Evolutionary conservation across 208 protist genomes (phyloP), one percentile per base, ranked within the genome.

Genomic region (Strigomonas culicis): DNA sequence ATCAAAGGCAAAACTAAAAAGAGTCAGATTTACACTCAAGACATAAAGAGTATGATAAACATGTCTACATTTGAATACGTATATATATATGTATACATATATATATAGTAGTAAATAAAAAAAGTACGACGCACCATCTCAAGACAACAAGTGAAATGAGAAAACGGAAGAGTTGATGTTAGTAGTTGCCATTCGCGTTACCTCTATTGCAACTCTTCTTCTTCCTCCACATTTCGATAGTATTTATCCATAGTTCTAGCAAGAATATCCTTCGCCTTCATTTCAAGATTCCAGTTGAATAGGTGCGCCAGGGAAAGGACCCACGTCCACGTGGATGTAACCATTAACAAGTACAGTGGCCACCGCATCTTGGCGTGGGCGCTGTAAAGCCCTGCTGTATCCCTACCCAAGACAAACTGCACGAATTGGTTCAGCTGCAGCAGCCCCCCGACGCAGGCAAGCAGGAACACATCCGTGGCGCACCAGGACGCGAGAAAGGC

Each of bases 401-500:
- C 56, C 24, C 3, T 19, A 19, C 88, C 94, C 22, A 98, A 63
- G 21, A 98, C 72, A 63, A 97, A 98, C 11, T 83, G 68, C 1
- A 97, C 74, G 59, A 98, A 97, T 57, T 94, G 93, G 11, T 84
- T 74, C 4, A 98, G 64, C 75, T 98, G 88, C 24, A 98, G 53
- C 13, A 98, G 75, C 1, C 93, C 92, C 11, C 85, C 81, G 21
- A 97, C 51, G 51, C 97, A 88, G 27, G 82, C 86, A 1, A 98
- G 34, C 17, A 97, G 58, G 53, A 98, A 79, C 7, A 94, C 96
- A 59, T 98, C 93, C 2, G 86, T 71, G 0, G 81, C 84, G 21
- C 82, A 86, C 96, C 97, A 98, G 30, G 97, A 94, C n/a, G 91
- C 79, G 4, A 97, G 30, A 31, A 89, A 75, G 4, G 46, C 8